These are phyloP conservation scores for Dioscorea cayenensis DNA, from an alignment of 116 monocot species.

Conservation along the genomic window DNA sequence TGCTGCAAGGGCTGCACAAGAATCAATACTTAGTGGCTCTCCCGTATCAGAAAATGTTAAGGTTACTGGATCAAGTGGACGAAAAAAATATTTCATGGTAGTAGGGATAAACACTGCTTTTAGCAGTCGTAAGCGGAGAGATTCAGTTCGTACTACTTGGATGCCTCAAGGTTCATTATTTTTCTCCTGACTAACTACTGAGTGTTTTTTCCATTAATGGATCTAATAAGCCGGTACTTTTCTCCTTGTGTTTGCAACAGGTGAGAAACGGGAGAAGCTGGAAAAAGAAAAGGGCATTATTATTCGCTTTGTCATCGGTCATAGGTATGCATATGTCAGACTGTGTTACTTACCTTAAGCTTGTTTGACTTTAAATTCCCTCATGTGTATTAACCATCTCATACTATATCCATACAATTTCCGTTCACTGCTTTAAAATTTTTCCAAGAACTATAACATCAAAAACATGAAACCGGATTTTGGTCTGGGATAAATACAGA, in stretches of 20 bases:
- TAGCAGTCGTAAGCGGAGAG: constrained; percentile 96
- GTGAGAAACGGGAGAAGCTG: constrained; percentile 78
- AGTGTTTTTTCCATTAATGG: not conserved
- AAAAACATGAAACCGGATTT: no score
- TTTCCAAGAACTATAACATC: no score
- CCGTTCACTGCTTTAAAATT: no score
- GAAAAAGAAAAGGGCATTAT: constrained; percentile 97
- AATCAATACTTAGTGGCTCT: constrained; percentile 57
- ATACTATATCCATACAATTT: no score
- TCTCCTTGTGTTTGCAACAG: constrained; percentile 23
- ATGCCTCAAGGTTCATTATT: constrained; percentile 74
- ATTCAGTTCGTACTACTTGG: constrained; percentile 94
- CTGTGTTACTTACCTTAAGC: not conserved
- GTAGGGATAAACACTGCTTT: constrained; percentile 97
- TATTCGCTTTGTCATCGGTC: constrained; percentile 93
- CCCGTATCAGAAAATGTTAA: constrained; percentile 45
- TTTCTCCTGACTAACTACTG: not conserved
- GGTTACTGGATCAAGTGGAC: constrained; percentile 21
- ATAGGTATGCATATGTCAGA: constrained; percentile 37
- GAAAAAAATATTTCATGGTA: constrained; percentile 80
- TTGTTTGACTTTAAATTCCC: no score
- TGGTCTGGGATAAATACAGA: no score
- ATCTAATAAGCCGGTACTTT: not conserved
- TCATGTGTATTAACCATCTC: no score
- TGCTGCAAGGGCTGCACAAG: constrained; percentile 72